Percentiles rank a stretch among this genome's conserved stretches.
phyloP scores from a whole-genome alignment of 164 flowering plant genomes.

The Dillenia suffruticosa region DNA sequence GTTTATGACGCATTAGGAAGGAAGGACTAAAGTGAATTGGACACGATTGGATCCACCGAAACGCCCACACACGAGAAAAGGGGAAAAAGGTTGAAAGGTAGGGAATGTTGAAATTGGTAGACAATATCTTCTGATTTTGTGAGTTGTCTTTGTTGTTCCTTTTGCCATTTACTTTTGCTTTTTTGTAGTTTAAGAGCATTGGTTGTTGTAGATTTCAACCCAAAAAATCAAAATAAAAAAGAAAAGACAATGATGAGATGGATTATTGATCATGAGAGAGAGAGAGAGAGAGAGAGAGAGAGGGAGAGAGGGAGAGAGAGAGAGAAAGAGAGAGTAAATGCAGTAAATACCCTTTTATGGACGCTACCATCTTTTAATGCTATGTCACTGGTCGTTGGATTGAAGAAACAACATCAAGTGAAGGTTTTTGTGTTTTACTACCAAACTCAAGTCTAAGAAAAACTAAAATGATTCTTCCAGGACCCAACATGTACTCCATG shows the following conservation, averaged over 20 bases:
- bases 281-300: background rate
- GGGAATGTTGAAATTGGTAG: constrained; percentile 24
- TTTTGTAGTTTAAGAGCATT: background rate
- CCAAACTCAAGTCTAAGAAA: too few species aligned
- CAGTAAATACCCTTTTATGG: too few species aligned
- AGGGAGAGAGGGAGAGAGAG: too few species aligned
- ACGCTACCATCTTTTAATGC: too few species aligned
- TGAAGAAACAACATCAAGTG: too few species aligned
- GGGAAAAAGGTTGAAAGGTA: constrained; percentile 7
- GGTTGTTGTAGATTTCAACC: constrained; percentile 18
- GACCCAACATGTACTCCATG: too few species aligned
- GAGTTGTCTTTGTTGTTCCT: constrained; percentile 22
- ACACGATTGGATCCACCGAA: constrained; percentile 14
- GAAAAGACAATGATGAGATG: background rate
- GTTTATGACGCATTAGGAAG: too few species aligned
- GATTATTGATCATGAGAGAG: background rate
- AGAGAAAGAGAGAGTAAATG: too few species aligned
- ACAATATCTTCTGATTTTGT: constrained; percentile 24
- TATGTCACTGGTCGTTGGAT: too few species aligned
- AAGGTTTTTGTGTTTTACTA: too few species aligned
- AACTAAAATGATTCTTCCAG: too few species aligned
- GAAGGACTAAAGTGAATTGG: background rate
- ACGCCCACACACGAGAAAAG: background rate
- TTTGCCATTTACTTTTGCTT: constrained; percentile 15
- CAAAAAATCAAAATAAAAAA: constrained; percentile 3